Evolutionary conservation across 2,329 filamentous ascomycete genomes (phyloP), one percentile per base, ranked within the genome.

Genomic region (Coleophoma crateriformis): DNA sequence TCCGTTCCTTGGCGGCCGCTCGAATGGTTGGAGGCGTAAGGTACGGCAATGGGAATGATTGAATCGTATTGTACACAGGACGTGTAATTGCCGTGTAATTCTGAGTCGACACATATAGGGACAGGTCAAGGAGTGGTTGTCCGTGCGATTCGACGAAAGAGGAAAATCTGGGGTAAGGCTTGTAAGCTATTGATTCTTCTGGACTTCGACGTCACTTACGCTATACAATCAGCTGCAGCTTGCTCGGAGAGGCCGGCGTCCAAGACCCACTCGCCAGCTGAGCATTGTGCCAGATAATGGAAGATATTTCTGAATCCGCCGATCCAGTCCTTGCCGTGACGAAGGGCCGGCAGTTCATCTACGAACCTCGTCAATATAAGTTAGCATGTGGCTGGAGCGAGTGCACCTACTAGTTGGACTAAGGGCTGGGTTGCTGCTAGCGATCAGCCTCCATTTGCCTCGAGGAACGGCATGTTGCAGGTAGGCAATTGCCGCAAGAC

Each of bases 21-120:
- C 90, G 87, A 48, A 90, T 74, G 49, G 81, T 74, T 1, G 87
- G 84, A 2, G 91, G 91, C 5, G 95, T 75, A 39, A 87, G 87
- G 81, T 94, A 99, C 60, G 91, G 91, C 54, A 90, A 77, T 15
- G 94, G 90, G 75, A 94, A 95, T 38, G 87, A 81, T 37, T 97
- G 80, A 50, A 96, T 79, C 6, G 75, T 72, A 57, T 85, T 89
- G 70, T 90, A 96, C 35, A 89, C 85, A 2, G 90, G 88, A 14
- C 90, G 83, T 4, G 90, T 96, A 45, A 78, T 72, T 40, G 77
- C 73, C 49, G 83, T 76, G 79, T 94, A 99, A 72, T 97, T 96
- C 55, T 90, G 82, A 50, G 86, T 88, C 33, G 90, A 94, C 55
- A 94, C 87, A 67, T 95, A 97, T 59, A 97, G 84, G 46, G 85